Conservation (phyloP, 179 eudicot genomes). For the Carnegiea gigantea region DNA sequence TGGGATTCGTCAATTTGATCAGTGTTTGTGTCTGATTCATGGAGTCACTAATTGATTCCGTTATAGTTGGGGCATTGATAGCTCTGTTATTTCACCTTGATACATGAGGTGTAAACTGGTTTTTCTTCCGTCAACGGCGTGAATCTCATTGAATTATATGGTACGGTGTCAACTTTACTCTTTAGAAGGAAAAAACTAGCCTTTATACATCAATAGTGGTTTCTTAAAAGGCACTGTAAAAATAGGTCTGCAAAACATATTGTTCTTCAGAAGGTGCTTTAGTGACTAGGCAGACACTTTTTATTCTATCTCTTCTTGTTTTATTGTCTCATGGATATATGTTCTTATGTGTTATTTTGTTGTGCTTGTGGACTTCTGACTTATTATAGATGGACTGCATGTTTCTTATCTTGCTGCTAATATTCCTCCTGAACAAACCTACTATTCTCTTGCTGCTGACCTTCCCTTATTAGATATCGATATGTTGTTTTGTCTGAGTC, state of each 20-base stretch:
- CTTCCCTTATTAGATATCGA: not conserved
- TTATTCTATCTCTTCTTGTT: not conserved
- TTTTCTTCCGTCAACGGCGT: not conserved
- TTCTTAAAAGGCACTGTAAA: not conserved
- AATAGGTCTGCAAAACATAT: not conserved
- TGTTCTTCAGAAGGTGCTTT: not conserved
- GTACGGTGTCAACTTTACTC: no score
- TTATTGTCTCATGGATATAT: not conserved
- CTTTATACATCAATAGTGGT: not conserved
- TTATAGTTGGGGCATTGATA: not conserved
- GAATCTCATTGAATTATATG: not conserved
- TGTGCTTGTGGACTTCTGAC: not conserved
- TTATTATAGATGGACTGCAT: not conserved
- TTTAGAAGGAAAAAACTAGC: not conserved
- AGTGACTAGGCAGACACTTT: not conserved
- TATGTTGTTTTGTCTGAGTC: not conserved
- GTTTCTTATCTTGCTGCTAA: not conserved
- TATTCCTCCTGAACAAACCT: not conserved
- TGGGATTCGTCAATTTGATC: no score
- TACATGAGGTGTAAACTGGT: not conserved
- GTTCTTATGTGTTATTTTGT: not conserved
- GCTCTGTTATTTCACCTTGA: not conserved
- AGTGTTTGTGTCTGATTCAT: no score
- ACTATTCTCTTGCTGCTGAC: not conserved
- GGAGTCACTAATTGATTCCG: not conserved